These are phyloP conservation scores for Quercus engelmannii DNA, from an alignment of 306 rosid species.

Conservation along the genomic window DNA sequence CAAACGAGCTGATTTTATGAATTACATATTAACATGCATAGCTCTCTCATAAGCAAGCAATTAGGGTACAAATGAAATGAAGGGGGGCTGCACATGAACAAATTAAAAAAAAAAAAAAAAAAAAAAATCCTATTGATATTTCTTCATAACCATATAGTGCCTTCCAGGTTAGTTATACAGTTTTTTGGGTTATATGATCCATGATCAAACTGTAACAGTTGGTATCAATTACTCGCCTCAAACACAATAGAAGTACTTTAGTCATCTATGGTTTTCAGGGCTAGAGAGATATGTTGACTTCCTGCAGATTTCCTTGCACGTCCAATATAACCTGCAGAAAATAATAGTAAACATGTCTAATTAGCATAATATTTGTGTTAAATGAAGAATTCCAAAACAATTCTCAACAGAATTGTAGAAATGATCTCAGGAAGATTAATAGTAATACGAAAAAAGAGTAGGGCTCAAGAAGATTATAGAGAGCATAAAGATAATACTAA, in stretches of 20 bases:
- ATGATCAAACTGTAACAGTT: not conserved
- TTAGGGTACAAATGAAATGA: not conserved
- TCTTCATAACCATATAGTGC: not conserved
- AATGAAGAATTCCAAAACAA: not conserved
- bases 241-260: not conserved
- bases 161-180: not conserved
- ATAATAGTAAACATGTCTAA: not conserved
- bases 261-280: not conserved
- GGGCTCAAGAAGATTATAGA: not conserved
- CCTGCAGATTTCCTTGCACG: not conserved
- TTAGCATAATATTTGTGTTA: not conserved
- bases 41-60: not conserved
- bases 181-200: not conserved
- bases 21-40: not conserved
- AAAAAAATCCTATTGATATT: not conserved
- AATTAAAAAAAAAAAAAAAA: not conserved
- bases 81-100: not conserved
- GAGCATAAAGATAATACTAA: not conserved
- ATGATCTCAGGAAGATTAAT: not conserved
- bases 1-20: not conserved
- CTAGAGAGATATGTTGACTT: not conserved
- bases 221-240: not conserved
- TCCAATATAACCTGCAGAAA: not conserved
- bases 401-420: not conserved
- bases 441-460: not conserved